These are phyloP conservation scores for Ophiobolus disseminans DNA, from an alignment of 2,329 filamentous ascomycete genomes.

Conservation along the genomic window DNA sequence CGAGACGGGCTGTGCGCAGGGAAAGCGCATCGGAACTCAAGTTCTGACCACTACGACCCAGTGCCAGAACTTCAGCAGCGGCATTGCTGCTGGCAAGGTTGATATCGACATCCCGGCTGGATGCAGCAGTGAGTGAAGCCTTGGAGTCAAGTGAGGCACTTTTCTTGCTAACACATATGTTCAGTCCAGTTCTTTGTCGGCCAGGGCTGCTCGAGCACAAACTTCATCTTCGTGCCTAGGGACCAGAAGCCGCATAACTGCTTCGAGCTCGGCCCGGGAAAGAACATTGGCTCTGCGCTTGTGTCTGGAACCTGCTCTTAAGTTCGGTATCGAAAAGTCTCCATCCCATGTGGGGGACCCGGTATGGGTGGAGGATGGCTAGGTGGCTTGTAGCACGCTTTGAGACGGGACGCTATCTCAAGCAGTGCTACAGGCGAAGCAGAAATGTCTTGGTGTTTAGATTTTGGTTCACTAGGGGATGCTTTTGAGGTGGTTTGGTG, in stretches of 20 bases:
- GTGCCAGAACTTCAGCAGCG: slow-evolving; percentile 1
- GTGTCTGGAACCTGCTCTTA: slow-evolving; percentile 3
- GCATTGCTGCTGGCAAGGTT: slow-evolving; percentile 1
- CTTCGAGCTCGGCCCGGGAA: slow-evolving; percentile 3
- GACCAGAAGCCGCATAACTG: slow-evolving; percentile 3
- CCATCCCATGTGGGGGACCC: neutral
- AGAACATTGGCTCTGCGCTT: slow-evolving; percentile 3
- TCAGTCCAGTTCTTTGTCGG: slow-evolving; percentile 7
- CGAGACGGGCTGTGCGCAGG: slow-evolving; percentile 1
- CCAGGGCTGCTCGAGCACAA: slow-evolving; percentile 3
- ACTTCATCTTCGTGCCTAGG: neutral
- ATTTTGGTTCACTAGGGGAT: neutral
- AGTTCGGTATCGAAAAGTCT: neutral
- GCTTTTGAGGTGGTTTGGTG: neutral
- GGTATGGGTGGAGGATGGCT: neutral
- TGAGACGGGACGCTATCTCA: neutral
- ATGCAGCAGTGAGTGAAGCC: slow-evolving; percentile 6
- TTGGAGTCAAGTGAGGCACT: neutral
- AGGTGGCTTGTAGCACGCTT: neutral
- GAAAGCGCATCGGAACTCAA: slow-evolving; percentile 1
- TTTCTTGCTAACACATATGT: neutral
- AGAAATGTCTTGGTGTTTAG: neutral
- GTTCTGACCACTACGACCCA: neutral
- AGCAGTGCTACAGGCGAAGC: neutral
- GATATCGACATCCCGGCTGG: slow-evolving; percentile 1